These are phyloP conservation scores for Xylaria sp. DNA, from an alignment of 2,329 filamentous ascomycete genomes.

Conservation along the genomic window DNA sequence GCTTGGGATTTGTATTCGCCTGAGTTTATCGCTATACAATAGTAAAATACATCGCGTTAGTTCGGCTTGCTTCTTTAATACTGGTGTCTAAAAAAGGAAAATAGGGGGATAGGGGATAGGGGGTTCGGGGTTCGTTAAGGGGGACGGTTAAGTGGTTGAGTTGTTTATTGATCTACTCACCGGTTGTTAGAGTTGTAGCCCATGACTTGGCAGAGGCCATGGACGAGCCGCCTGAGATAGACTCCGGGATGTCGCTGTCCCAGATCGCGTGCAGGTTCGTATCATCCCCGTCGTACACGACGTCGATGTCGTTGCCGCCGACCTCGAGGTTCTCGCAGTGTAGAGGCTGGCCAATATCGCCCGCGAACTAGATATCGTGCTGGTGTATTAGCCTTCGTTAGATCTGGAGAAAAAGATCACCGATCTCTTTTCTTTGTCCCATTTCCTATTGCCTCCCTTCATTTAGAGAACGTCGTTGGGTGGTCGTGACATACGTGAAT, in stretches of 20 bases:
- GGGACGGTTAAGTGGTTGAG: neutral
- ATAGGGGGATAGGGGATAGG: neutral
- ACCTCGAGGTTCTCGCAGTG: slow-evolving; percentile 63
- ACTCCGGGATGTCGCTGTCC: slow-evolving; percentile 69
- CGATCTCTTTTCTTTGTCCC: neutral
- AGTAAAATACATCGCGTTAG: neutral
- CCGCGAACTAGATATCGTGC: slow-evolving; percentile 55
- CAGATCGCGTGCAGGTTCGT: slow-evolving; percentile 71
- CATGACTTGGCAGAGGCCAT: slow-evolving; percentile 54
- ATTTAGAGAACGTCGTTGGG: neutral
- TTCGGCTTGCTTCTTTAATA: too few species aligned
- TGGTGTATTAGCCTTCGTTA: slow-evolving; percentile 11
- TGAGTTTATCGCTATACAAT: slow-evolving; percentile 50
- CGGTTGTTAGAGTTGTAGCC: slow-evolving; percentile 52
- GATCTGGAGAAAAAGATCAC: too few species aligned
- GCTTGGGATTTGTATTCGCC: slow-evolving; percentile 53
- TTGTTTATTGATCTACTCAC: slow-evolving; percentile 37
- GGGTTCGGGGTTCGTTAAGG: neutral
- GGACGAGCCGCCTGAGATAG: slow-evolving; percentile 53
- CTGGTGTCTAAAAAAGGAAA: too few species aligned
- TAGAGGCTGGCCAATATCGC: slow-evolving; percentile 67
- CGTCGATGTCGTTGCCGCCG: slow-evolving; percentile 68
- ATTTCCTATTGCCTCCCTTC: neutral
- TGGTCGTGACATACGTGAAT: slow-evolving; percentile 46
- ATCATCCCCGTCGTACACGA: slow-evolving; percentile 61